These are phyloP conservation scores for Tieghemiomyces parasiticus DNA, from an alignment of 192 early-diverging fungal genomes.

Conservation along the genomic window DNA sequence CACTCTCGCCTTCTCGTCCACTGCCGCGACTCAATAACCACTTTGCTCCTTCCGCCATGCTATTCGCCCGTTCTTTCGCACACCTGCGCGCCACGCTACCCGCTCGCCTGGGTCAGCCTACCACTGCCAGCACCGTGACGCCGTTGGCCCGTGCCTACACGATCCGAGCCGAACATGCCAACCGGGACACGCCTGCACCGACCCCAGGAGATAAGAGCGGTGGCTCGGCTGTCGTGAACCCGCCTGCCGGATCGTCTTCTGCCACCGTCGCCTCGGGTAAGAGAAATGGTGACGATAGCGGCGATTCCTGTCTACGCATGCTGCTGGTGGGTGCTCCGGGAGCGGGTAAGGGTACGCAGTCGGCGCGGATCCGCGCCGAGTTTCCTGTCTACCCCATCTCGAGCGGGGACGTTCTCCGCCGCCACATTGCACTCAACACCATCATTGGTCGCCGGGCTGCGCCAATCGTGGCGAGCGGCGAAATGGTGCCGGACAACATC, in stretches of 20 bases:
- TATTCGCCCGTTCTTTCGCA: background rate
- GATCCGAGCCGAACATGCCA: no score
- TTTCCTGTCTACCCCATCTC: constrained; percentile 58
- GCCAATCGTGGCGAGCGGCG: constrained; percentile 30
- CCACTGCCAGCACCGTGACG: no score
- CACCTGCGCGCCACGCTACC: no score
- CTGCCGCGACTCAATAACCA: background rate
- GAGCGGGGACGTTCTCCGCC: constrained; percentile 78
- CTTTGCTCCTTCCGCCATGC: background rate
- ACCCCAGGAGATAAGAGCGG: no score
- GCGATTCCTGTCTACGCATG: constrained; percentile 1
- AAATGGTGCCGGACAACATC: constrained; percentile 56
- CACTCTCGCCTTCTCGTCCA: no score
- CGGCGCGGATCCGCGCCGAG: constrained; percentile 47
- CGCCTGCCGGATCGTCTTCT: no score
- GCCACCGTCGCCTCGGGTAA: no score
- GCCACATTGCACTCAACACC: constrained; percentile 58
- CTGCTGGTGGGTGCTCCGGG: constrained; percentile 28
- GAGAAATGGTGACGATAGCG: no score
- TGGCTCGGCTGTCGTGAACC: no score
- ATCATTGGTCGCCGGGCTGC: constrained; percentile 42
- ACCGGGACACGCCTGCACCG: no score
- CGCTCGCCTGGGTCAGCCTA: no score
- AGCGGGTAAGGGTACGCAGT: constrained; percentile 85
- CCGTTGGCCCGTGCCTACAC: no score